Evolutionary conservation across 371 early-diverging fungal genomes (phyloP), one percentile per base, ranked within the genome.

Genomic region (Rhizomucor miehei): DNA sequence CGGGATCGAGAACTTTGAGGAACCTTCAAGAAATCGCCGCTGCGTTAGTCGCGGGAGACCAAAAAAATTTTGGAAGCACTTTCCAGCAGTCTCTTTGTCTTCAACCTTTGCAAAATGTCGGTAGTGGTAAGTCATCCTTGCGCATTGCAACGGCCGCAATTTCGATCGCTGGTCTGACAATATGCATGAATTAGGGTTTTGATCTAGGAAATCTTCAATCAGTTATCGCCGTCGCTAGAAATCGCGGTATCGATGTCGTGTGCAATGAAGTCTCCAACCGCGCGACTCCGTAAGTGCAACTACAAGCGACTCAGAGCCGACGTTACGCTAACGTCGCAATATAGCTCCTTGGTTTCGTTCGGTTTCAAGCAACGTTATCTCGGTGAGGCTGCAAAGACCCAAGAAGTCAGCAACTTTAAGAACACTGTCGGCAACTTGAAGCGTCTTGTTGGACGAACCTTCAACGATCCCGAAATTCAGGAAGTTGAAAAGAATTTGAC

Each of bases 201-300:
- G 98, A 98, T 83, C 85, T 98, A 74, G 98, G 98, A 59, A 95
- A 90, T 79, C 79, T 95, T 64, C 90, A 94, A 71, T 88, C 95
- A 60, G 88, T 94, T 59, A 92, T 98, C 60, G 96, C 98, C 54
- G 95, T 97, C 44, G 98, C 97, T 44, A 81, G 98, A 70, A 97
- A 97, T 83, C 89, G 97, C 65, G 97, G 97, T 69, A 95, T 98
- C 66, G 98, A 98, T 73, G 93, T 98, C 59, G 89, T 98, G 65
- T 82, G 85, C 73, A 98, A 98, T 78, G 97, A 97, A 75, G 94
- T 94, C 23, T 94, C 95, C 41, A 95, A 96, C 85, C 83, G 98
- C 57, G 89, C 92, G 43, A 97, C 97, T 24, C 98, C 98, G 86
- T 93, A 85, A 81, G 89, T 82, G 23, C 38, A 4, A 16, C 4